A percentile compares a stretch with the other conserved stretches of the same genome.
phyloP scores from a whole-genome alignment of 805 yeast species.

The Helenozyma baotianmanensis region DNA sequence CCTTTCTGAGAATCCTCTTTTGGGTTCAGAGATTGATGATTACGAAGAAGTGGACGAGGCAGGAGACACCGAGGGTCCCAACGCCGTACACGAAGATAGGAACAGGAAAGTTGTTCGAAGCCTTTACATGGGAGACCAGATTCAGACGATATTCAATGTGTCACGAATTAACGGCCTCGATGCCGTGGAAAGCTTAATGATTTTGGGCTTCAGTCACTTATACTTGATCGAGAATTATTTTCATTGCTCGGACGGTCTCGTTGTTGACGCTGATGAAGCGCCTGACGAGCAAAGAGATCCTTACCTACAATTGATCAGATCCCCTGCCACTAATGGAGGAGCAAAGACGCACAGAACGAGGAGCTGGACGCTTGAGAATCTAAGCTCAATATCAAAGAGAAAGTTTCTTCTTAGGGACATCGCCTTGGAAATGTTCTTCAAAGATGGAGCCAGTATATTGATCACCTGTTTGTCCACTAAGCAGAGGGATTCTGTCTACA shows the following conservation, averaged over 20 bases:
- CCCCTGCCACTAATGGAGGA: conserved; percentile 28
- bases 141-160: conserved; percentile 69
- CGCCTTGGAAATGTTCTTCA: conserved; percentile 73
- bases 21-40: conserved; percentile 16
- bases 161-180: conserved; percentile 74
- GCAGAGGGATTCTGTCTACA: conserved; percentile 54
- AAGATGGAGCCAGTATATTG: conserved; percentile 65
- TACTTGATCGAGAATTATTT: conserved; percentile 71
- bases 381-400: conserved; percentile 66
- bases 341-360: conserved; percentile 42
- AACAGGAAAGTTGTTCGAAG: conserved; percentile 72
- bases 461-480: conserved; percentile 55
- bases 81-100: conserved; percentile 49
- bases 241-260: conserved; percentile 45
- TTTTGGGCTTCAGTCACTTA: conserved; percentile 59
- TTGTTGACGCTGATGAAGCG: conserved; percentile 64
- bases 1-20: conserved; percentile 14
- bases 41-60: conserved; percentile 20
- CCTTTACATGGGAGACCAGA: conserved; percentile 64
- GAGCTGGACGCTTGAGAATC: conserved; percentile 55
- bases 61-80: conserved; percentile 10
- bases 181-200: conserved; percentile 69
- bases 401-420: conserved; percentile 76
- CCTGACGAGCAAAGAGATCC: conserved; percentile 61
- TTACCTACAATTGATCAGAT: conserved; percentile 59